A percentile compares a stretch with the other conserved stretches of the same genome.
Evolutionary conservation across 805 yeast species (phyloP).

Genomic region (Lachancea dasiensis): DNA sequence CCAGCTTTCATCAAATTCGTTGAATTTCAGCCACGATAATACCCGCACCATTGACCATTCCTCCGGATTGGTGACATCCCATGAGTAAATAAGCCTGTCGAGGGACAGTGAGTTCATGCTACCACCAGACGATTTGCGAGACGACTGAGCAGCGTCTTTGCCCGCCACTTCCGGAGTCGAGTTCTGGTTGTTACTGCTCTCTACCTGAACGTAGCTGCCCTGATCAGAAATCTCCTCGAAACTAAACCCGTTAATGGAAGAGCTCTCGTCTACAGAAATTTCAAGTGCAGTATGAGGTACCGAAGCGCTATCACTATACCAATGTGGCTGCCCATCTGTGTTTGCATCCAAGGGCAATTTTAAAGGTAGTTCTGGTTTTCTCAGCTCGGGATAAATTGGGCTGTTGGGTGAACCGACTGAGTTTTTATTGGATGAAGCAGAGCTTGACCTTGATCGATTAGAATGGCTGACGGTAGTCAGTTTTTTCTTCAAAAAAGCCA

Average conservation of each 20-base stretch:
- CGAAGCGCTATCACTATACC: background rate
- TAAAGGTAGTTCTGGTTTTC: constrained; percentile 4
- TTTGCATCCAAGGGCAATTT: constrained; percentile 1
- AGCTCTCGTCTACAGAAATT: background rate
- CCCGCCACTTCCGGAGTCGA: background rate
- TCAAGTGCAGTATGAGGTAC: background rate
- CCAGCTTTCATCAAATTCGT: constrained; percentile 73
- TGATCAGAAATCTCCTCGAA: constrained; percentile 3
- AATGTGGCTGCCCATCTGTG: background rate
- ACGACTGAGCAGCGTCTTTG: background rate
- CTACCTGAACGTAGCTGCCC: background rate
- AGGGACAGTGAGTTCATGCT: constrained; percentile 21
- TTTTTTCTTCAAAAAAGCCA: constrained; percentile 27
- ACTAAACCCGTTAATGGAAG: background rate
- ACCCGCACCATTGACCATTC: constrained; percentile 75
- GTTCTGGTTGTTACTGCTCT: background rate
- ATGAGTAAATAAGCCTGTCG: constrained; percentile 33
- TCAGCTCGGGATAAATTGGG: constrained; percentile 4
- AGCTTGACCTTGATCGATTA: constrained; percentile 23
- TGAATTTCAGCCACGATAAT: constrained; percentile 56
- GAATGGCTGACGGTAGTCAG: constrained; percentile 18
- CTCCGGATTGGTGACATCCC: constrained; percentile 48
- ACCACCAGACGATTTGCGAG: constrained; percentile 26
- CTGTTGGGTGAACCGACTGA: constrained; percentile 2
- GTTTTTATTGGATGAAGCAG: constrained; percentile 19